phyloP scores from a whole-genome alignment of 305 asterid species.

The Caryopteris hybrid region DNA sequence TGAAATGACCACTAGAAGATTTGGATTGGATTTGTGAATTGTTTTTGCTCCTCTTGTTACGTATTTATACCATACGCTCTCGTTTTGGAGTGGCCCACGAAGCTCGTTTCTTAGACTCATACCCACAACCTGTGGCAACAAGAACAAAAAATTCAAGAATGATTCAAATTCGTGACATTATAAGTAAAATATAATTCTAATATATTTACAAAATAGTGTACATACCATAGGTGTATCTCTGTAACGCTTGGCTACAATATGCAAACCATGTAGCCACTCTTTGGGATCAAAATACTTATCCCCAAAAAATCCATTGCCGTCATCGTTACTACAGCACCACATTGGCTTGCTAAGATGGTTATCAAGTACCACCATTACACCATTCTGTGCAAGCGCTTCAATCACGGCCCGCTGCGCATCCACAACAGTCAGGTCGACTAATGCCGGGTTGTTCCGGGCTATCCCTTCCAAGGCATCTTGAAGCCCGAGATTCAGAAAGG shows the following conservation, averaged over 20 bases:
- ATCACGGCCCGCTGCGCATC: constrained; percentile 55
- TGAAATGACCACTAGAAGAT: constrained; percentile 44
- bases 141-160: too few species aligned
- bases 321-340: constrained; percentile 59
- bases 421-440: constrained; percentile 33
- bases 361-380: constrained; percentile 64
- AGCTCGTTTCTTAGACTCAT: constrained; percentile 67
- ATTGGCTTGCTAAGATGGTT: constrained; percentile 59
- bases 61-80: constrained; percentile 37
- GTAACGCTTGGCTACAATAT: constrained; percentile 37
- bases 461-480: constrained; percentile 27
- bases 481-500: constrained; percentile 28
- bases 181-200: too few species aligned
- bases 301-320: constrained; percentile 80
- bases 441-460: constrained; percentile 30
- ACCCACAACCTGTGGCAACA: constrained; percentile 66
- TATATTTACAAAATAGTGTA: not conserved
- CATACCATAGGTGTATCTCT: constrained; percentile 40
- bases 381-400: constrained; percentile 29
- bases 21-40: constrained; percentile 40
- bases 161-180: too few species aligned
- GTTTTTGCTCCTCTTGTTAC: constrained; percentile 41
- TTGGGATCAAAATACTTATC: constrained; percentile 44
- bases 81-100: constrained; percentile 53
- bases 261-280: constrained; percentile 61